A percentile compares a stretch with the other conserved stretches of the same genome.
Conservation (phyloP, 371 early-diverging fungal species). For the Nematocida displodere region DNA sequence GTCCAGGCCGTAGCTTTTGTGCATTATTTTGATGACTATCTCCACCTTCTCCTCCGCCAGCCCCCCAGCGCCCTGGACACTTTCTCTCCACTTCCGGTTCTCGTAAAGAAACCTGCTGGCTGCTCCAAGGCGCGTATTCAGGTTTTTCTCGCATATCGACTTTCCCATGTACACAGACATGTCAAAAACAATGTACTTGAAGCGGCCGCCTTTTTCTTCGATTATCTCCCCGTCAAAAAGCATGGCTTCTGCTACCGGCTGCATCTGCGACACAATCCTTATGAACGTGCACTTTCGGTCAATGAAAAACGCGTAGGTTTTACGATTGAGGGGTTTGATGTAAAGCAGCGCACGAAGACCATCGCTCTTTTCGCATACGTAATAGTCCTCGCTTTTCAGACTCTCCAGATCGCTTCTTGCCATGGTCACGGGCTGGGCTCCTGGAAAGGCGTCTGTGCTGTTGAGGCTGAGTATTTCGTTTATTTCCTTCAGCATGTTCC, state of each 20-base stretch:
- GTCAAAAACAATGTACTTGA: conserved; percentile 60
- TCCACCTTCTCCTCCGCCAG: neutral
- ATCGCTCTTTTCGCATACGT: conserved; percentile 92
- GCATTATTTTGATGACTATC: conserved; percentile 59
- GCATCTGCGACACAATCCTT: conserved; percentile 6
- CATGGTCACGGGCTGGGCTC: conserved; percentile 87
- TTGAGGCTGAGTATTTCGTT: neutral
- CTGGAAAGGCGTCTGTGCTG: conserved; percentile 68
- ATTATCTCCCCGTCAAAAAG: conserved; percentile 64
- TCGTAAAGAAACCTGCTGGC: conserved; percentile 50
- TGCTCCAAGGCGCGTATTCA: conserved; percentile 55
- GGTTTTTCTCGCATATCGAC: conserved; percentile 10
- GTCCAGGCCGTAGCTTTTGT: conserved; percentile 61
- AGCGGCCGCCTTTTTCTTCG: conserved; percentile 19
- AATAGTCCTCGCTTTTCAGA: conserved; percentile 74
- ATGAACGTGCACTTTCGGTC: conserved; percentile 61
- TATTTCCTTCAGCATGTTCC: conserved; percentile 27
- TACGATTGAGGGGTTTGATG: conserved; percentile 3
- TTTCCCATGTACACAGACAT: conserved; percentile 54
- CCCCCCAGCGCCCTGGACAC: neutral
- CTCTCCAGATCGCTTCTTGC: conserved; percentile 69
- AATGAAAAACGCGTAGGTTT: conserved; percentile 53
- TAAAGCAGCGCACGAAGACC: conserved; percentile 78
- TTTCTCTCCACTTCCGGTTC: neutral
- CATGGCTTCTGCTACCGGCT: neutral